A percentile compares a stretch with the other conserved stretches of the same genome.
Conservation (phyloP, 805 yeast genomes). For the Clavispora carvajalis region DNA sequence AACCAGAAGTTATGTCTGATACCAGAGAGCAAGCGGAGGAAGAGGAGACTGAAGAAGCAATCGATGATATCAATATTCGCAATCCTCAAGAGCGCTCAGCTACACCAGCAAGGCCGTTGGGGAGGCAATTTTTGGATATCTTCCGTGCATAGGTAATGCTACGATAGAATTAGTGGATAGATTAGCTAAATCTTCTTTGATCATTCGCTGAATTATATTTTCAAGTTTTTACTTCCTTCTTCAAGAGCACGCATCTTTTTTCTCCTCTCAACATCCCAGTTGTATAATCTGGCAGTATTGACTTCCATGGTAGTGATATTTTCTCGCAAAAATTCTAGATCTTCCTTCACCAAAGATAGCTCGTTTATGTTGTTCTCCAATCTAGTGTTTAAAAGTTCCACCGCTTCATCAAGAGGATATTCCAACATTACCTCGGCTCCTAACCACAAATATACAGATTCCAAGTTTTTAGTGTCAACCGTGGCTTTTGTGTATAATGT, state of each 20-base stretch:
- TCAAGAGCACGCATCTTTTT: conserved; percentile 38
- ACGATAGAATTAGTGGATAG: background rate
- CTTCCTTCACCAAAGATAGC: conserved; percentile 66
- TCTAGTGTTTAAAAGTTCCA: conserved; percentile 57
- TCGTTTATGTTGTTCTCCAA: conserved; percentile 58
- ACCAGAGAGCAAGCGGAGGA: conserved; percentile 3
- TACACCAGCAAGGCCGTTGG: conserved; percentile 57
- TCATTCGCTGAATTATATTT: conserved; percentile 7
- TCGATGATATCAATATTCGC: conserved; percentile 13
- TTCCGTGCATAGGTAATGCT: conserved; percentile 38
- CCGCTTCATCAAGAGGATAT: conserved; percentile 86
- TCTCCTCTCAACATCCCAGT: conserved; percentile 82
- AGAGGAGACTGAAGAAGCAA: conserved; percentile 22
- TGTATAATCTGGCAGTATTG: conserved; percentile 86
- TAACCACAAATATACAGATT: conserved; percentile 81
- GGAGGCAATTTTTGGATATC: conserved; percentile 56
- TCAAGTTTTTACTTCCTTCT: conserved; percentile 27
- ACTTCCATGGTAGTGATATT: conserved; percentile 98
- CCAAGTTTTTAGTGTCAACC: conserved; percentile 50
- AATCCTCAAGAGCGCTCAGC: conserved; percentile 39
- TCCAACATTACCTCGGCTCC: conserved; percentile 98
- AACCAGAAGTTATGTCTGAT: conserved; percentile 1
- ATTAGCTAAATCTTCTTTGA: background rate
- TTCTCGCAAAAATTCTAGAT: conserved; percentile 75
- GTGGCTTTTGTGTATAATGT: conserved; percentile 83